phyloP scores from a whole-genome alignment of 2,329 filamentous ascomycete species.

The Knoxdaviesia proteae region DNA sequence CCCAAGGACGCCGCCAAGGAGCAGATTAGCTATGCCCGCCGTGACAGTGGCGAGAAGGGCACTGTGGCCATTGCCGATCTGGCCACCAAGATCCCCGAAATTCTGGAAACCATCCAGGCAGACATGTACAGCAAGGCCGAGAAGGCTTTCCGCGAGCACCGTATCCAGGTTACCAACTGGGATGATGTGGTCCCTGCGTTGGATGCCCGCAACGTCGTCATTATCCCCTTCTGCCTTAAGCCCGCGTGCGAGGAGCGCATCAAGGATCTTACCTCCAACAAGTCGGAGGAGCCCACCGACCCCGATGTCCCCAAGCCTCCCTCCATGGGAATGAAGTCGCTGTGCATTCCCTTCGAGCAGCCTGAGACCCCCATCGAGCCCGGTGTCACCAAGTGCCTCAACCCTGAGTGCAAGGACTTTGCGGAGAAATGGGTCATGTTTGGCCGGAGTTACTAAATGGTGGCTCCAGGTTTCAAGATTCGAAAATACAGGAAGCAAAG shows the following conservation, averaged over 20 bases:
- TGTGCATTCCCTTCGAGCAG: slow-evolving; percentile 63
- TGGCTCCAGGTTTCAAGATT: not conserved
- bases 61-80: slow-evolving; percentile 60
- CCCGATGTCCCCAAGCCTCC: slow-evolving; percentile 32
- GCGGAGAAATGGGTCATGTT: slow-evolving; percentile 89
- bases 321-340: slow-evolving; percentile 47
- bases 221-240: slow-evolving; percentile 77
- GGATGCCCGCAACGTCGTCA: slow-evolving; percentile 76
- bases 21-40: slow-evolving; percentile 67
- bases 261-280: slow-evolving; percentile 75
- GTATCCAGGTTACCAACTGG: slow-evolving; percentile 69
- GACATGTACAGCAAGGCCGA: slow-evolving; percentile 67
- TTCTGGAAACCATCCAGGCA: slow-evolving; percentile 76
- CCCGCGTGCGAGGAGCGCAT: slow-evolving; percentile 77
- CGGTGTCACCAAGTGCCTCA: slow-evolving; percentile 79
- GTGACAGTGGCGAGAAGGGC: slow-evolving; percentile 70
- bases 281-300: slow-evolving; percentile 34
- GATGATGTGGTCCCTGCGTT: slow-evolving; percentile 76
- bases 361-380: slow-evolving; percentile 49
- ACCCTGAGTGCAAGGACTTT: slow-evolving; percentile 57
- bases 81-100: slow-evolving; percentile 48
- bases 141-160: slow-evolving; percentile 56
- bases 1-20: slow-evolving; percentile 80
- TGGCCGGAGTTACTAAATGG: slow-evolving; percentile 44
- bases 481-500: not conserved